Evolutionary conservation across 1,139 yeast genomes (phyloP).

Genomic region (Zygosaccharomyces sapae): DNA sequence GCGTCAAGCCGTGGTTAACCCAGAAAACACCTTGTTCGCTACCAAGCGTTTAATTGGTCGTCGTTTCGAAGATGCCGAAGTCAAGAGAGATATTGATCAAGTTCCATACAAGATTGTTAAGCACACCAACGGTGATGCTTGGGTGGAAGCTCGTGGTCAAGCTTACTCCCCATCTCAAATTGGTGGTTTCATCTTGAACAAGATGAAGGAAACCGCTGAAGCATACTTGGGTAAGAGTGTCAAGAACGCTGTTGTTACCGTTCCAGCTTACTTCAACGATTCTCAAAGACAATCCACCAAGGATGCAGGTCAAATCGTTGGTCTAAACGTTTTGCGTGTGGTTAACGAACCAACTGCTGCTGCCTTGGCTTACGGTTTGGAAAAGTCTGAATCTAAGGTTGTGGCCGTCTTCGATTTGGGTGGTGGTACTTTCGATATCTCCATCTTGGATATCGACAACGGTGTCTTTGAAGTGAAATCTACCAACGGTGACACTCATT

Average conservation of each 20-base stretch:
- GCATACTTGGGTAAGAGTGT: constrained; percentile 80
- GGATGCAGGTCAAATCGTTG: constrained; percentile 97
- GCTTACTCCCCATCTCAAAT: constrained; percentile 94
- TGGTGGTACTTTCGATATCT: constrained; percentile 99
- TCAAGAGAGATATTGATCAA: constrained; percentile 92
- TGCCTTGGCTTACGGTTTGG: constrained; percentile 95
- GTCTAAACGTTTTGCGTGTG: constrained; percentile 91
- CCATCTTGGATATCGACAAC: constrained; percentile 87
- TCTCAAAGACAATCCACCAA: constrained; percentile 98
- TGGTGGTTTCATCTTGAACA: constrained; percentile 94
- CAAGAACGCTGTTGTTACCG: constrained; percentile 91
- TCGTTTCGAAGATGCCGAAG: constrained; percentile 93
- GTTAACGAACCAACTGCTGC: constrained; percentile 99
- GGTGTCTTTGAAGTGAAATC: constrained; percentile 98
- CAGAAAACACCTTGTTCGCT: constrained; percentile 95
- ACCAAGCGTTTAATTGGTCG: constrained; percentile 99
- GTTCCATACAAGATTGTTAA: constrained; percentile 97
- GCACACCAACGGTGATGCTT: constrained; percentile 97
- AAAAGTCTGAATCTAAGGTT: constrained; percentile 80
- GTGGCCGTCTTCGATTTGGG: constrained; percentile 95
- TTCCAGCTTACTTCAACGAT: constrained; percentile 97
- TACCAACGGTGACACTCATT: constrained; percentile 98
- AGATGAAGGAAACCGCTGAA: constrained; percentile 93
- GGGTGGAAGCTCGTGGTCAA: constrained; percentile 96
- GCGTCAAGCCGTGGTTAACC: constrained; percentile 98